Evolutionary conservation across 2,329 filamentous ascomycete species (phyloP).

Genomic region (Parascedosporium putredinis): DNA sequence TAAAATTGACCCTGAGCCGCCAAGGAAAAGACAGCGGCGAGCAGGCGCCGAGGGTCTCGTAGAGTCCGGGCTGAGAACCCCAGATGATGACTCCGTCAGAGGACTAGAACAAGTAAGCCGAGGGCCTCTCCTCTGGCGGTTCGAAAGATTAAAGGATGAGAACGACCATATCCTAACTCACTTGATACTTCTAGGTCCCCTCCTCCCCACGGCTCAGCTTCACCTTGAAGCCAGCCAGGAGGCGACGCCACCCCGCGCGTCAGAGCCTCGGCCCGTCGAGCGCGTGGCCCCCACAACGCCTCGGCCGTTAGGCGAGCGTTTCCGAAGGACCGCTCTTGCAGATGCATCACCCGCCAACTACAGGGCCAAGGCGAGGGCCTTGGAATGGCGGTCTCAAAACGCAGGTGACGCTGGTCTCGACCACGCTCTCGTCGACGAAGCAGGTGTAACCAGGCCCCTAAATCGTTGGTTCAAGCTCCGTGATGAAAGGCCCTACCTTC

Average conservation of each 20-base stretch:
- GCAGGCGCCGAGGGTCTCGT: too few relatives aligned
- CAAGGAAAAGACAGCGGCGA: neutral
- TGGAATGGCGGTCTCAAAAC: neutral
- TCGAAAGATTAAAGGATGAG: too few relatives aligned
- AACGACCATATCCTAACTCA: too few relatives aligned
- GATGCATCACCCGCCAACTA: conserved; percentile 2
- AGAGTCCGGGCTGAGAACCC: neutral
- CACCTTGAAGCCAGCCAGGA: neutral
- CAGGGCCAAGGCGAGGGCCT: neutral
- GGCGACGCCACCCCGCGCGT: neutral
- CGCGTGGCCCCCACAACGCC: neutral
- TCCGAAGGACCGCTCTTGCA: neutral
- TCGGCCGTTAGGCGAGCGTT: neutral
- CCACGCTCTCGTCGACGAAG: neutral
- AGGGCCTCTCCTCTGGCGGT: neutral
- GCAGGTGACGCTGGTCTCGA: neutral
- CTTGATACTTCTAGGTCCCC: neutral
- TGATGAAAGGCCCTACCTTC: neutral
- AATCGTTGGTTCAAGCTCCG: conserved; percentile 3
- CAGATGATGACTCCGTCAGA: neutral
- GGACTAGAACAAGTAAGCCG: neutral
- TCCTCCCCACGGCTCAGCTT: neutral
- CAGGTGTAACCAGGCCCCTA: neutral
- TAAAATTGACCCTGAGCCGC: neutral
- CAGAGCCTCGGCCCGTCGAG: neutral